Conservation (phyloP, 2,329 filamentous ascomycete species). For the Lecanosticta acicola region DNA sequence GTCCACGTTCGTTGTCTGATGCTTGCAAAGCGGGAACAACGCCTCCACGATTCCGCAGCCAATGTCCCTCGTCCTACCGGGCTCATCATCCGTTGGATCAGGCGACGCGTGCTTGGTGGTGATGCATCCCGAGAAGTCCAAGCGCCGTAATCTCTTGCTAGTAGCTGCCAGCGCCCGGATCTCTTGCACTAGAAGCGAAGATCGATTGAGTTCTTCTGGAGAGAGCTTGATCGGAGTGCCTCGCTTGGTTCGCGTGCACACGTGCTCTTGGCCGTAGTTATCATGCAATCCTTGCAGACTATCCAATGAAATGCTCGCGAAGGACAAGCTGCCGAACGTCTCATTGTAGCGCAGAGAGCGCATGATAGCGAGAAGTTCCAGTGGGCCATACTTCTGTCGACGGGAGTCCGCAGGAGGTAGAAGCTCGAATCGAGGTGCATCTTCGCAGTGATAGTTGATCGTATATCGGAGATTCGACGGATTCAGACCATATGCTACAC, state of each 20-base stretch:
- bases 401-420: slow-evolving; percentile 51
- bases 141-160: slow-evolving; percentile 55
- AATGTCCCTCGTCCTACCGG: slow-evolving; percentile 47
- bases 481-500: slow-evolving; percentile 62
- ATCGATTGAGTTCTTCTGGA: slow-evolving; percentile 48
- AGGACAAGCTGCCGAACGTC: slow-evolving; percentile 61
- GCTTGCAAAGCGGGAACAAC: slow-evolving; percentile 61
- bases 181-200: slow-evolving; percentile 62
- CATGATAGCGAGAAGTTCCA: slow-evolving; percentile 66
- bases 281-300: slow-evolving; percentile 58
- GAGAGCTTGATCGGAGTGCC: slow-evolving; percentile 53
- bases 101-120: slow-evolving; percentile 47
- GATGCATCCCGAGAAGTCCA: slow-evolving; percentile 62
- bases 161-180: slow-evolving; percentile 62
- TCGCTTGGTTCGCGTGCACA: slow-evolving; percentile 53
- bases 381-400: slow-evolving; percentile 50
- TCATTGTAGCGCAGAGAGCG: slow-evolving; percentile 66
- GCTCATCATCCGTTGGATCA: slow-evolving; percentile 38
- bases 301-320: slow-evolving; percentile 60
- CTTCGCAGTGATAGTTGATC: slow-evolving; percentile 57
- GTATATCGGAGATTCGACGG: slow-evolving; percentile 61
- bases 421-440: slow-evolving; percentile 61
- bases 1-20: slow-evolving; percentile 62
- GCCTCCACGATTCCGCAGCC: slow-evolving; percentile 67
- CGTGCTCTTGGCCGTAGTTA: slow-evolving; percentile 55